Evolutionary conservation across 805 yeast genomes (phyloP).

Genomic region (Torulaspora gathmanii): DNA sequence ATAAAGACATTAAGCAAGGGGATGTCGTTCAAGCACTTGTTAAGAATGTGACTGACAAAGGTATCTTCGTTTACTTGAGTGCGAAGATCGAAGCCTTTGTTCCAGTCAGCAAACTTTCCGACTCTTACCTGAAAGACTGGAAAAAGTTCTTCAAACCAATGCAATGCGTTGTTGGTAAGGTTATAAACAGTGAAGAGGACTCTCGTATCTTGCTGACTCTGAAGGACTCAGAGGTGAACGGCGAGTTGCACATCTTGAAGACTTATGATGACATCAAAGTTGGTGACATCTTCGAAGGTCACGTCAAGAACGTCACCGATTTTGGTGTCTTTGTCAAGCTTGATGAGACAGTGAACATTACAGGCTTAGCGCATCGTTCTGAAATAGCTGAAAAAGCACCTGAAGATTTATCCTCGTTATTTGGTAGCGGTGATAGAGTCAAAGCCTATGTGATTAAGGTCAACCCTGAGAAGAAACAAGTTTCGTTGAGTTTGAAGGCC

Average conservation of each 20-base stretch:
- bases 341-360: slow-evolving; percentile 65
- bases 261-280: slow-evolving; percentile 61
- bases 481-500: slow-evolving; percentile 92
- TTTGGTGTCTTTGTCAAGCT: slow-evolving; percentile 88
- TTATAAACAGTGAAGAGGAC: slow-evolving; percentile 56
- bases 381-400: slow-evolving; percentile 70
- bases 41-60: slow-evolving; percentile 66
- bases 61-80: slow-evolving; percentile 74
- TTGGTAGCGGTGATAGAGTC: slow-evolving; percentile 86
- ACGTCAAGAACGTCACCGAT: slow-evolving; percentile 69
- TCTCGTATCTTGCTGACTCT: slow-evolving; percentile 69
- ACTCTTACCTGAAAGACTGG: slow-evolving; percentile 82
- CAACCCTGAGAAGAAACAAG: slow-evolving; percentile 60
- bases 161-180: slow-evolving; percentile 72
- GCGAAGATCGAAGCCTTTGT: slow-evolving; percentile 71
- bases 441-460: slow-evolving; percentile 72
- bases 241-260: slow-evolving; percentile 55
- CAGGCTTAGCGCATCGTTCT: slow-evolving; percentile 84
- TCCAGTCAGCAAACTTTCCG: slow-evolving; percentile 75
- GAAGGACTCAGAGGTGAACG: slow-evolving; percentile 75
- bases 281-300: slow-evolving; percentile 73
- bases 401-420: slow-evolving; percentile 57
- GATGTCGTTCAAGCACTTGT: slow-evolving; percentile 78
- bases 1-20: slow-evolving; percentile 58
- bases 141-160: slow-evolving; percentile 64